Percentiles rank a stretch among this genome's conserved stretches.
phyloP scores from a whole-genome alignment of 495 filamentous ascomycete genomes.

The Chaetomidium leptoderma region DNA sequence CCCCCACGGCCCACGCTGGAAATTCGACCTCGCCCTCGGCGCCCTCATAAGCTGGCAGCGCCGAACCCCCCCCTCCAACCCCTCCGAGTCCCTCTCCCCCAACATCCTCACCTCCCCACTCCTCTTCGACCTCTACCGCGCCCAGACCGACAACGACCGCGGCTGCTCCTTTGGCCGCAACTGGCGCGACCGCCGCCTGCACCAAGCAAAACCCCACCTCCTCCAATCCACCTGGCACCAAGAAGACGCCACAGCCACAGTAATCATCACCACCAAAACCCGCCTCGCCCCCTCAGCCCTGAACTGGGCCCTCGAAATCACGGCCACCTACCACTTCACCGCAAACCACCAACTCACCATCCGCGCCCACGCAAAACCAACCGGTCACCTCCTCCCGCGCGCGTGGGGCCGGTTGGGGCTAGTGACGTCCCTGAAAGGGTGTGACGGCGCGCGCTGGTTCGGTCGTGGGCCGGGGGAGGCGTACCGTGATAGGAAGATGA shows the following conservation, averaged over 20 bases:
- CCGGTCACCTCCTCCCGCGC: slow-evolving; percentile 43
- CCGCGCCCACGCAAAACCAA: slow-evolving; percentile 38
- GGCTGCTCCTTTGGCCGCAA: slow-evolving; percentile 43
- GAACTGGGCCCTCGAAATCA: slow-evolving; percentile 56
- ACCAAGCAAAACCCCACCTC: slow-evolving; percentile 45
- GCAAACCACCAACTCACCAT: slow-evolving; percentile 40
- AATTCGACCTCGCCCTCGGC: slow-evolving; percentile 42
- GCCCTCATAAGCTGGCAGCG: slow-evolving; percentile 37
- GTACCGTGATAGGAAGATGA: slow-evolving; percentile 59
- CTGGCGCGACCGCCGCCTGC: slow-evolving; percentile 39
- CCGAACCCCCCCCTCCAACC: not conserved
- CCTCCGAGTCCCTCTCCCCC: not conserved
- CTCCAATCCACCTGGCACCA: slow-evolving; percentile 40
- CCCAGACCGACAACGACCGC: slow-evolving; percentile 63
- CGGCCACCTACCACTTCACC: slow-evolving; percentile 51
- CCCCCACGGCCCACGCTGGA: slow-evolving; percentile 32
- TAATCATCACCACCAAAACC: slow-evolving; percentile 39
- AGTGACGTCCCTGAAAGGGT: slow-evolving; percentile 41
- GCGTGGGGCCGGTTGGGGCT: slow-evolving; percentile 60
- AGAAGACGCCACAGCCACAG: slow-evolving; percentile 24
- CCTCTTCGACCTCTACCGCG: slow-evolving; percentile 46
- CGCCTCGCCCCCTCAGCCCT: slow-evolving; percentile 57
- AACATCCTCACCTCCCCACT: slow-evolving; percentile 46
- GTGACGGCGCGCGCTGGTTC: slow-evolving; percentile 53
- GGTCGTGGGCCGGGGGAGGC: slow-evolving; percentile 61